Base-by-base conservation (phyloP, 805 yeast species). In the Nakazawaea wickerhamii region DNA sequence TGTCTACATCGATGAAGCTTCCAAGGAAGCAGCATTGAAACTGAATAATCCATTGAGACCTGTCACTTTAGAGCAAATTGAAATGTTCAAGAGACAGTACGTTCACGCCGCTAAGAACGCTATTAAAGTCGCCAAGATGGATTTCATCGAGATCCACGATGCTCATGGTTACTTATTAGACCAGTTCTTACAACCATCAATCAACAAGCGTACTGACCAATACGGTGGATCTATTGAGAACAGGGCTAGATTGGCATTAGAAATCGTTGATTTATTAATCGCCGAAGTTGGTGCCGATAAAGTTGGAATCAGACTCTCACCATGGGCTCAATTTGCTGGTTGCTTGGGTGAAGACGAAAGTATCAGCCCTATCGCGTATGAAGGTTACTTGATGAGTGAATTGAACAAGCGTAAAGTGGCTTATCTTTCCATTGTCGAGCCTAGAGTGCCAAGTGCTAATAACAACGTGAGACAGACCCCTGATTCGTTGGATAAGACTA, bases 201-300 rank as follows among this genome's bases (percentile, higher is more conserved):
- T 59, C 15, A 64, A 70, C 57, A 30, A 55, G 17, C 54, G 76
- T 55, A 58, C 66, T n/a, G 74, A 69, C 47, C 52, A 65, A 44
- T 70, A 67, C 38, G 74, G 76, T 37, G 73, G 73, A 1, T 57
- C 67, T 3, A 64, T 66, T 44, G 73, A 70, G 48, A 70, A 66
- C 51, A 58, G 72, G 44, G 58, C 67, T 13, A 58, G 68, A 38
- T 56, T 70, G 32, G 41, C 57, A 1, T 55, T 70, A 23, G 79
- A 75, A 50, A 64, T 77, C 15, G 62, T 79, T 17, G 81, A 77
- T 49, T 71, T 73, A 3, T 50, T 77, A 28, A 61, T 63, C 21
- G 71, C 59, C 4, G 77, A 73, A 2, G 58, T 80, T 47, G 87
- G 86, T 37, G 67, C 73, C 17, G 66, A 65, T 3, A 67, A 60